These are phyloP conservation scores for Ganoderma sp. DNA, from an alignment of 1,284 basidiomycete species.

Conservation along the genomic window DNA sequence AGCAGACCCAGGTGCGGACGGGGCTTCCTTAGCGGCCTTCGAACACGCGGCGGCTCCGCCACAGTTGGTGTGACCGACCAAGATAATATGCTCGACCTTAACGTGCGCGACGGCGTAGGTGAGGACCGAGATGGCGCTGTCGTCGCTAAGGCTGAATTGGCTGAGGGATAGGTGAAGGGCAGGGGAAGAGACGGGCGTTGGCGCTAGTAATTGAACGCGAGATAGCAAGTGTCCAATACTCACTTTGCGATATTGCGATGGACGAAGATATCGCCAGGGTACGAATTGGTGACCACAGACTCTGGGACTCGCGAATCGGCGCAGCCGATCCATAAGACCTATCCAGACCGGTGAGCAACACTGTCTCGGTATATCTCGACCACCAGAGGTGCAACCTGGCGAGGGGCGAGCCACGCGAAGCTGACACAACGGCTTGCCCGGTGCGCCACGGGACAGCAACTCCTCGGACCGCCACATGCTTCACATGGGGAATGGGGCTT, in stretches of 20 bases:
- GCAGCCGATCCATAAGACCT: conserved; percentile 80
- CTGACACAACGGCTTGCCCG: neutral
- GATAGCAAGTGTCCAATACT: conserved; percentile 36
- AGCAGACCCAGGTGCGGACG: conserved; percentile 49
- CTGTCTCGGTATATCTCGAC: conserved; percentile 4
- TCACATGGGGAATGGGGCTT: conserved; percentile 20
- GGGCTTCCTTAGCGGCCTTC: conserved; percentile 43
- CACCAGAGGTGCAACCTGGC: neutral
- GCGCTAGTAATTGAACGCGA: neutral
- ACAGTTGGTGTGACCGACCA: conserved; percentile 84
- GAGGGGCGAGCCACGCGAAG: neutral
- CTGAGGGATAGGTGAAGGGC: conserved; percentile 44
- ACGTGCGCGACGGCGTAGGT: conserved; percentile 82
- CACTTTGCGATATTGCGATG: conserved; percentile 72
- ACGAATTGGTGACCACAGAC: conserved; percentile 55
- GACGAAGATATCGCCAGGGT: conserved; percentile 74
- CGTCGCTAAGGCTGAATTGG: conserved; percentile 83
- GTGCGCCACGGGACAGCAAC: conserved; percentile 1
- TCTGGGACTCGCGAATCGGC: conserved; percentile 73
- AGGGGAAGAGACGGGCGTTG: neutral
- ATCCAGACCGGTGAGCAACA: conserved; percentile 13
- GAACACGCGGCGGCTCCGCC: conserved; percentile 78
- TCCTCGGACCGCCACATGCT: neutral
- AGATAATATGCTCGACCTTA: conserved; percentile 82
- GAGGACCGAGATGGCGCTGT: conserved; percentile 79